Conservation (phyloP, 129 eudicot genomes). For the Arctium minus region DNA sequence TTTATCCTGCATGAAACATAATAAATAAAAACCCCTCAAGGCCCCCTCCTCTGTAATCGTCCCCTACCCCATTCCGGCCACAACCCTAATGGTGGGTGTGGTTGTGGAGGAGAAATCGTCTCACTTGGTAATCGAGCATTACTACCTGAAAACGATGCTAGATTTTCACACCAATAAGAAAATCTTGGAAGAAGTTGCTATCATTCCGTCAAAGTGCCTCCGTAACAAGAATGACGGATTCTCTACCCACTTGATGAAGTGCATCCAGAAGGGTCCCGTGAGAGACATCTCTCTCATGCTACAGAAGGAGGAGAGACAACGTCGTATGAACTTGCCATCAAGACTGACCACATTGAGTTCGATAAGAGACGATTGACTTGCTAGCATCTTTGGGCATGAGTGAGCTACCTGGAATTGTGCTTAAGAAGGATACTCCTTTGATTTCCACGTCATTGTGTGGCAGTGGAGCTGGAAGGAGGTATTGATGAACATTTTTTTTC, state of each 20-base stretch:
- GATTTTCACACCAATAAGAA: slow-evolving; percentile 24
- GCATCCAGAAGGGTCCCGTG: slow-evolving; percentile 71
- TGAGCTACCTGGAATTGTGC: slow-evolving; percentile 52
- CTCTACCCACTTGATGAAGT: slow-evolving; percentile 65
- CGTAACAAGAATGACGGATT: slow-evolving; percentile 73
- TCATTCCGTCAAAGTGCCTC: slow-evolving; percentile 70
- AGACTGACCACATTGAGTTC: slow-evolving; percentile 44
- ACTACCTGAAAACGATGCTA: slow-evolving; percentile 59
- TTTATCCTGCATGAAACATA: too few species aligned
- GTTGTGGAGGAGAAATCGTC: slow-evolving; percentile 40
- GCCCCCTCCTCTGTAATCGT: too few species aligned
- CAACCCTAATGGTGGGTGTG: too few species aligned
- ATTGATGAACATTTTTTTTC: background rate
- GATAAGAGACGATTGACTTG: slow-evolving; percentile 59
- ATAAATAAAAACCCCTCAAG: too few species aligned
- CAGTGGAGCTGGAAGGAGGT: slow-evolving; percentile 39
- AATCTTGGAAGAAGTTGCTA: slow-evolving; percentile 62
- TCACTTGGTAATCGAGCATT: slow-evolving; percentile 51
- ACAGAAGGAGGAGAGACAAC: slow-evolving; percentile 65
- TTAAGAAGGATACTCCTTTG: slow-evolving; percentile 32
- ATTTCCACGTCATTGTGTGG: slow-evolving; percentile 6
- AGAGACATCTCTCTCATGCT: slow-evolving; percentile 59
- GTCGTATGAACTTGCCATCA: slow-evolving; percentile 72
- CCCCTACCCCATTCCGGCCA: too few species aligned
- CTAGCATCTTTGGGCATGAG: slow-evolving; percentile 50